Conservation (phyloP, 352 stramenopile genomes). For the Blastocystis sp. region DNA sequence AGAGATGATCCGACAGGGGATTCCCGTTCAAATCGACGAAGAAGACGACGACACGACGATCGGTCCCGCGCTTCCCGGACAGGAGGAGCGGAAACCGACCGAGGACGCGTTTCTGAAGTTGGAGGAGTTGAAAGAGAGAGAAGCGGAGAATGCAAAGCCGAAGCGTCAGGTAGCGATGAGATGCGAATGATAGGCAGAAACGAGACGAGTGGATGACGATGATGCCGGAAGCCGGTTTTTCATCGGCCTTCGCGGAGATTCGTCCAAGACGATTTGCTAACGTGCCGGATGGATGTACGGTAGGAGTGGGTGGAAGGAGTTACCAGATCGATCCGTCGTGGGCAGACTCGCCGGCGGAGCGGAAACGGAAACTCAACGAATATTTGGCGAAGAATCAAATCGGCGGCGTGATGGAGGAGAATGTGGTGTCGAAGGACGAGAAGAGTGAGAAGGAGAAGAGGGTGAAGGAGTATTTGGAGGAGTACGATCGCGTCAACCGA, state of each 20-base stretch:
- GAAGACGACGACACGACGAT: background rate
- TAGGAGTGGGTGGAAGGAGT: background rate
- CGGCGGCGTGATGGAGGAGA: background rate
- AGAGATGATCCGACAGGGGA: background rate
- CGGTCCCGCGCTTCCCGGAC: background rate
- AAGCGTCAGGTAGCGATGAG: background rate
- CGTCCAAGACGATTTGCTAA: conserved; percentile 13
- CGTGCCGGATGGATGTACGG: background rate
- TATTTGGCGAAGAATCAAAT: conserved; percentile 20
- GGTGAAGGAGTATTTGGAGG: conserved; percentile 29
- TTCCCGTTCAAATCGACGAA: conserved; percentile 20
- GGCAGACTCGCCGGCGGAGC: conserved; percentile 21
- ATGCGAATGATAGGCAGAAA: background rate
- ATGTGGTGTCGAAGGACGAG: background rate
- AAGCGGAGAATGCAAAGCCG: background rate
- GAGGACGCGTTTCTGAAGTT: background rate
- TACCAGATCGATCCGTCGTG: conserved; percentile 28
- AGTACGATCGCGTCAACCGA: background rate
- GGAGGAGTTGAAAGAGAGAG: background rate
- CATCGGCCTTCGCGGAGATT: background rate
- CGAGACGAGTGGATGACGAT: conserved; percentile 34
- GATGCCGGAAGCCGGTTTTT: background rate
- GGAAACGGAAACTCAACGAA: background rate
- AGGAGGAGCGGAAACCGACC: conserved; percentile 26
- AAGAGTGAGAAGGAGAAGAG: background rate